A percentile compares a stretch with the other conserved stretches of the same genome.
These are phyloP conservation scores for Penicillium riverlandense DNA, from an alignment of 495 filamentous ascomycete genomes.

Conservation along the genomic window DNA sequence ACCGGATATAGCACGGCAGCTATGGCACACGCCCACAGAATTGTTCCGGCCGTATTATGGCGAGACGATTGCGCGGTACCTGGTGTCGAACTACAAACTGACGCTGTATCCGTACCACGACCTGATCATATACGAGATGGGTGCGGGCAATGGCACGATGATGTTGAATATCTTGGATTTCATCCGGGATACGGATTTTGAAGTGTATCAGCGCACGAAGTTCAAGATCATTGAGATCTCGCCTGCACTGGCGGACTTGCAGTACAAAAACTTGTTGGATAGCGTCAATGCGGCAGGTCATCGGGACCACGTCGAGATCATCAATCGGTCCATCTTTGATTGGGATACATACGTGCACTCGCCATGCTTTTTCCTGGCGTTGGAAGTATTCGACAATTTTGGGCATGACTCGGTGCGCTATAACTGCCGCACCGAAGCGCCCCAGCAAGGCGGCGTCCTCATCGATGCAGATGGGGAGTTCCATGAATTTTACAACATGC, in stretches of 20 bases:
- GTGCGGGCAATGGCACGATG: conserved; percentile 91
- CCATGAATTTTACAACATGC: conserved; percentile 78
- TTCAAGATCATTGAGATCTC: conserved; percentile 97
- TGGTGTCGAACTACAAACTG: conserved; percentile 92
- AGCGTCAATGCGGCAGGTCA: conserved; percentile 66
- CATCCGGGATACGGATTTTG: conserved; percentile 81
- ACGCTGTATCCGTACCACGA: conserved; percentile 93
- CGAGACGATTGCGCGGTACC: conserved; percentile 89
- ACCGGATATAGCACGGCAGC: conserved; percentile 71
- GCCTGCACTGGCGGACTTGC: conserved; percentile 65
- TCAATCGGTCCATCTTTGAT: conserved; percentile 90
- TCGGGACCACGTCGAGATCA: conserved; percentile 78
- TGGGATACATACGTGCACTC: conserved; percentile 80
- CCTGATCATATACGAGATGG: conserved; percentile 98
- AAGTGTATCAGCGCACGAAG: conserved; percentile 89
- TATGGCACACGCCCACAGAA: conserved; percentile 98
- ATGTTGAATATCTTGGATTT: conserved; percentile 98
- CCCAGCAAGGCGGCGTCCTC: conserved; percentile 79
- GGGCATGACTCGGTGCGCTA: conserved; percentile 91
- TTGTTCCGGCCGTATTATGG: conserved; percentile 96
- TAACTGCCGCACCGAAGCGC: conserved; percentile 62
- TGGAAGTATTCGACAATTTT: conserved; percentile 99
- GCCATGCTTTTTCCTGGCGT: conserved; percentile 95
- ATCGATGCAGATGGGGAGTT: conserved; percentile 86
- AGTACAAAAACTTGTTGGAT: conserved; percentile 59